Conservation (phyloP, 2,329 filamentous ascomycete genomes). For the Claviceps spartinae region DNA sequence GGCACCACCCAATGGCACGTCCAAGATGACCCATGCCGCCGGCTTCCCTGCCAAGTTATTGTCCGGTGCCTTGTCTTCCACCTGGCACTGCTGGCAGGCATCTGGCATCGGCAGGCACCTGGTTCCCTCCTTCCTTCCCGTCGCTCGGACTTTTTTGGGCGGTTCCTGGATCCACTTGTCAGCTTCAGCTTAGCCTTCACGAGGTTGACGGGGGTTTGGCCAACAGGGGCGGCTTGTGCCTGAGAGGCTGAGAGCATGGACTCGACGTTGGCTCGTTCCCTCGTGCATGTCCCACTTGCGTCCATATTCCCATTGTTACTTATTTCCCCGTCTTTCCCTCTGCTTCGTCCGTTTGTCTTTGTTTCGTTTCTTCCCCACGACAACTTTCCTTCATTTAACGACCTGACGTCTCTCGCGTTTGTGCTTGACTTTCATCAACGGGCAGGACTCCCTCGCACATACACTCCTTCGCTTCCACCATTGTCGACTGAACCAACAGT, state of each 20-base stretch:
- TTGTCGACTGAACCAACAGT: background rate
- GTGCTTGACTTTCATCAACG: slow-evolving; percentile 5
- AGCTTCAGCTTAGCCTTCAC: background rate
- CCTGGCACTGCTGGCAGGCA: background rate
- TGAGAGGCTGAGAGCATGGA: too few species aligned
- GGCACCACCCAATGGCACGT: background rate
- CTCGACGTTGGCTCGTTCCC: background rate
- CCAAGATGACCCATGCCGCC: background rate
- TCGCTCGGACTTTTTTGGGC: background rate
- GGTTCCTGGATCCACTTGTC: background rate
- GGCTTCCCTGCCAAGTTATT: background rate
- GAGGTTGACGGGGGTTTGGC: background rate
- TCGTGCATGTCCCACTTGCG: background rate
- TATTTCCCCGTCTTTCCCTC: background rate
- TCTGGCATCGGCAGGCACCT: background rate
- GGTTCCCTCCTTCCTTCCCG: background rate
- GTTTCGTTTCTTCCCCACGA: background rate
- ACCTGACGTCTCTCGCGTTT: slow-evolving; percentile 5
- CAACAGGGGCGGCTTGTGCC: too few species aligned
- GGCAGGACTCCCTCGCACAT: slow-evolving; percentile 6
- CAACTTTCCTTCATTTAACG: slow-evolving; percentile 6
- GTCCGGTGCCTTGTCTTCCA: background rate
- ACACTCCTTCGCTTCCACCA: slow-evolving; percentile 7
- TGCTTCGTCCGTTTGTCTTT: background rate
- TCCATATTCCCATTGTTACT: background rate